Conservation (phyloP, 768 basidiomycete species). For the Artomyces pyxidatus region DNA sequence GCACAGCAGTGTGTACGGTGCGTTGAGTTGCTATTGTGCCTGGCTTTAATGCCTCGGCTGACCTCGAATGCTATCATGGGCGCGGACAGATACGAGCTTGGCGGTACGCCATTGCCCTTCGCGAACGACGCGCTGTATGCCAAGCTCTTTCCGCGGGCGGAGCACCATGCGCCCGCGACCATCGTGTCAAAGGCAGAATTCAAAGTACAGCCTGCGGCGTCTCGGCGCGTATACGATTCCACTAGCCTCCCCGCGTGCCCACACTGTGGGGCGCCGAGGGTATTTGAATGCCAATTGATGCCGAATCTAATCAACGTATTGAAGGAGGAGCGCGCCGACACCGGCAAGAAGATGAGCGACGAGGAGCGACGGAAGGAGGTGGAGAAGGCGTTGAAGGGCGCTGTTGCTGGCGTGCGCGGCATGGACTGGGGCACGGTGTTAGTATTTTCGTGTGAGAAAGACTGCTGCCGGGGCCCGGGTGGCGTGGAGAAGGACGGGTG, state of each 20-base stretch:
- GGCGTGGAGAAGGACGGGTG: conserved; percentile 38
- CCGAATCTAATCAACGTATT: conserved; percentile 86
- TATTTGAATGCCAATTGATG: conserved; percentile 94
- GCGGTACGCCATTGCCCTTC: conserved; percentile 78
- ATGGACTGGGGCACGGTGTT: conserved; percentile 97
- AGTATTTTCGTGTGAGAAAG: conserved; percentile 79
- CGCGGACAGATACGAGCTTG: conserved; percentile 86
- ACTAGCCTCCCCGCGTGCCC: conserved; percentile 55
- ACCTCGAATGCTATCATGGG: background rate
- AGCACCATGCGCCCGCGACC: conserved; percentile 27
- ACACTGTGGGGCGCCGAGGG: conserved; percentile 53
- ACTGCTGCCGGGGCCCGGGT: conserved; percentile 53
- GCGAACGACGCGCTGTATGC: conserved; percentile 69
- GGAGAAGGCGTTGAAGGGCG: conserved; percentile 44
- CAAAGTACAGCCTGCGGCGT: conserved; percentile 37
- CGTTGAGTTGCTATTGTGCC: conserved; percentile 19
- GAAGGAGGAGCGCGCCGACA: conserved; percentile 23
- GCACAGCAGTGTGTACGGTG: conserved; percentile 86
- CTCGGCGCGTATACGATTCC: conserved; percentile 47
- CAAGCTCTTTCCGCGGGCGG: conserved; percentile 58
- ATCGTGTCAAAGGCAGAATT: conserved; percentile 57
- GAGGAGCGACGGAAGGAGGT: conserved; percentile 63
- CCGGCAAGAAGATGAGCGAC: conserved; percentile 38
- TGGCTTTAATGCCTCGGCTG: background rate
- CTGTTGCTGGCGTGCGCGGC: conserved; percentile 34